phyloP scores from a whole-genome alignment of 2,329 filamentous ascomycete genomes.

The Emmonsiellopsis sp. region DNA sequence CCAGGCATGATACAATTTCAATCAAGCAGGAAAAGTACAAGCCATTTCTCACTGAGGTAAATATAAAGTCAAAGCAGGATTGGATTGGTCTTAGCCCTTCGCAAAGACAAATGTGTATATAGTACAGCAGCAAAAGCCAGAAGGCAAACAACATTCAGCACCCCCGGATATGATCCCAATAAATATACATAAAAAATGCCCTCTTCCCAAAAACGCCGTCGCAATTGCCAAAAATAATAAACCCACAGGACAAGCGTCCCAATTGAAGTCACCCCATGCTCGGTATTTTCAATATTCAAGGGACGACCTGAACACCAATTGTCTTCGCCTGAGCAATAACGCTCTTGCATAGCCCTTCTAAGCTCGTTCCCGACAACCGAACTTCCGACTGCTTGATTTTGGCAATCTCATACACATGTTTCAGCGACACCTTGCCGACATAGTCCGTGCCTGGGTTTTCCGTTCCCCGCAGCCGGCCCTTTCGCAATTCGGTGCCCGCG shows the following conservation, averaged over 20 bases:
- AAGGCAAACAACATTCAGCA: neutral
- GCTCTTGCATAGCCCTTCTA: conserved; percentile 64
- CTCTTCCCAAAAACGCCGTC: neutral
- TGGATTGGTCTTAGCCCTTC: no score
- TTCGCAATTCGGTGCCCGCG: conserved; percentile 61
- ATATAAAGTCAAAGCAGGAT: no score
- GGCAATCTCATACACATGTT: conserved; percentile 96
- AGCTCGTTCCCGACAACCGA: conserved; percentile 59
- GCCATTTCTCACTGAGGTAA: no score
- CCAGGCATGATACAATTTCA: no score
- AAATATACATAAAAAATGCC: neutral
- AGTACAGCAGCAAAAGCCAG: neutral
- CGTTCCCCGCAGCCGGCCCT: conserved; percentile 68
- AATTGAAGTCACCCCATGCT: no score
- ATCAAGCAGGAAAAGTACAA: no score
- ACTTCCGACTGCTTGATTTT: conserved; percentile 83
- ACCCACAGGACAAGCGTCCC: neutral
- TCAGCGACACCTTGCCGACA: conserved; percentile 79
- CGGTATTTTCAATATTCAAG: conserved; percentile 31
- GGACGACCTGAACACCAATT: conserved; percentile 63
- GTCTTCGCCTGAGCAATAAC: conserved; percentile 68
- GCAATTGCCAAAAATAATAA: neutral
- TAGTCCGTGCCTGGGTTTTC: conserved; percentile 64
- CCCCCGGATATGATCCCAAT: neutral
- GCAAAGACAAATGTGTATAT: neutral